A percentile compares a stretch with the other conserved stretches of the same genome.
These are phyloP conservation scores for Solanum arcanum DNA, from an alignment of 257 asterid genomes.

Conservation along the genomic window DNA sequence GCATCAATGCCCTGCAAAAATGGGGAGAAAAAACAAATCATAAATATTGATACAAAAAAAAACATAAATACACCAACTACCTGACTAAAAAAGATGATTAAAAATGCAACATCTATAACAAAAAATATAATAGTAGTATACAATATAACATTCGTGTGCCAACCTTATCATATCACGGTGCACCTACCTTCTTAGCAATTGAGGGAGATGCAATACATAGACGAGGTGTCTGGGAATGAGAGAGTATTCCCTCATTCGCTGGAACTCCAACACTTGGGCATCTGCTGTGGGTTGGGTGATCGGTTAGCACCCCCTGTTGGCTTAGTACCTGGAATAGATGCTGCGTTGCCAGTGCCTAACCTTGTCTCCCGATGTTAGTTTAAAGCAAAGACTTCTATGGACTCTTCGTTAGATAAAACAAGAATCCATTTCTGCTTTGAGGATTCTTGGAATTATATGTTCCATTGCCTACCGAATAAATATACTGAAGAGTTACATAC, in stretches of 20 bases:
- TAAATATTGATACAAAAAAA: not conserved
- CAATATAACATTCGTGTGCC: not conserved
- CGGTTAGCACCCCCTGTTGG: not conserved
- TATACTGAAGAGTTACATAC: constrained; percentile 21
- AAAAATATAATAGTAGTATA: not conserved
- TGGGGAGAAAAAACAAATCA: not conserved
- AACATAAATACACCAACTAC: not conserved
- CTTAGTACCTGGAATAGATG: not conserved
- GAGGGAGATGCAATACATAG: not conserved
- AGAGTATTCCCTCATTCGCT: not conserved
- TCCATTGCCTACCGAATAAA: not conserved
- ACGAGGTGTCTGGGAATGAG: not conserved
- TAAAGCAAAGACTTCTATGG: not conserved
- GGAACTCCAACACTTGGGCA: not conserved
- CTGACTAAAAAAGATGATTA: not conserved
- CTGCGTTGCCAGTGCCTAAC: not conserved
- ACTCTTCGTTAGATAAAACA: not conserved
- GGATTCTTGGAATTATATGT: not conserved
- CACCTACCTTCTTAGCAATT: not conserved
- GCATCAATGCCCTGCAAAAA: not conserved
- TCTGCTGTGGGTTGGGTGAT: not conserved
- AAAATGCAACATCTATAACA: not conserved
- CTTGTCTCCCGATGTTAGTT: not conserved
- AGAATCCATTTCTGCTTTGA: not conserved
- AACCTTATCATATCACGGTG: not conserved